phyloP scores from a whole-genome alignment of 106 monocot genomes.

The Dendrobium chrysotoxum region DNA sequence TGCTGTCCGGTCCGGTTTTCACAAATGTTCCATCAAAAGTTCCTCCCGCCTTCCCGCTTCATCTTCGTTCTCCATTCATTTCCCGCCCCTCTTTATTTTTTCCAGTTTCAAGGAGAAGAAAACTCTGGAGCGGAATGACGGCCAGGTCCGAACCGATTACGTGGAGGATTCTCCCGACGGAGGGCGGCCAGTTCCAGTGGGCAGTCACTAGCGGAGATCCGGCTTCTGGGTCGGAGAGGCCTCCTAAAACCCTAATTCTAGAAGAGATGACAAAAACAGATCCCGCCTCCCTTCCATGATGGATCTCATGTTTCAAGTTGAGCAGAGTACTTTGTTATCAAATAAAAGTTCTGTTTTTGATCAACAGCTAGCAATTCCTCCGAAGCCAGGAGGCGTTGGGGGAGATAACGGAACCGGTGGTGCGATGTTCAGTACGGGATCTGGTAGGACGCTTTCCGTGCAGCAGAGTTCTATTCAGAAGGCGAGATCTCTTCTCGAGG shows the following conservation, averaged over 20 bases:
- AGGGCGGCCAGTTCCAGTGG: constrained; percentile 37
- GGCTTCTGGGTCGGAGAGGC: not conserved
- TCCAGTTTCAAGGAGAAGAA: not conserved
- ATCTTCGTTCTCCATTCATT: not conserved
- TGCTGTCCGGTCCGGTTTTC: no score
- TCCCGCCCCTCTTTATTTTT: not conserved
- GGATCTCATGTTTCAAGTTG: constrained; percentile 42
- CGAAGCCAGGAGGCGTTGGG: constrained; percentile 5
- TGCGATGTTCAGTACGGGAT: constrained; percentile 41
- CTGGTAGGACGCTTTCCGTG: constrained; percentile 31
- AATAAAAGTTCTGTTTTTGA: not conserved
- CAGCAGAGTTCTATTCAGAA: constrained; percentile 33
- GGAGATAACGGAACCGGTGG: constrained; percentile 5
- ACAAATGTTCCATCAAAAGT: not conserved
- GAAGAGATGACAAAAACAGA: not conserved
- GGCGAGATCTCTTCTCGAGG: constrained; percentile 37
- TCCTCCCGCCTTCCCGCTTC: not conserved
- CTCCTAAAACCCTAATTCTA: constrained; percentile 9
- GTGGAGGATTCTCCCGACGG: constrained; percentile 32
- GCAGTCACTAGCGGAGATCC: not conserved
- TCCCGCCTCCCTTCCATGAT: constrained; percentile 38
- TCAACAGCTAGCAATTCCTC: constrained; percentile 5
- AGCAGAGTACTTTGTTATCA: not conserved
- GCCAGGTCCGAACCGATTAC: constrained; percentile 12
- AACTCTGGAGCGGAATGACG: constrained; percentile 1